These are phyloP conservation scores for Tetrahymena malaccensis DNA, from an alignment of 73 alveolate genomes.

Conservation along the genomic window DNA sequence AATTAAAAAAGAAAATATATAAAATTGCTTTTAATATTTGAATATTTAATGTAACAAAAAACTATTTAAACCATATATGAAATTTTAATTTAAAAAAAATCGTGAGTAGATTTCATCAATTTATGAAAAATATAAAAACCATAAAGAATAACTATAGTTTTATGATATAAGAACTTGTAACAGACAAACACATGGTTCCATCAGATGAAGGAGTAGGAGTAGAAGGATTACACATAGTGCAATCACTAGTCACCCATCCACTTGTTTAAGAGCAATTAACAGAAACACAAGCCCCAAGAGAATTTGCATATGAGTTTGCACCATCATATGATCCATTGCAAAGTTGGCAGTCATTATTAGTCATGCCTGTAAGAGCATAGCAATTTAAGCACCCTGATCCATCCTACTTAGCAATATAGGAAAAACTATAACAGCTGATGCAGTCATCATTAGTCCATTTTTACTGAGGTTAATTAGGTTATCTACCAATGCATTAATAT, in stretches of 20 bases:
- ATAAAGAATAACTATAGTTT: no score
- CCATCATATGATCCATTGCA: neutral
- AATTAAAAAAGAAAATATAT: no score
- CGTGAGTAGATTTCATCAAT: no score
- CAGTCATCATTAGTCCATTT: neutral
- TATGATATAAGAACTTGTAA: neutral
- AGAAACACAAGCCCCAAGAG: neutral
- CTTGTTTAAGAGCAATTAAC: neutral
- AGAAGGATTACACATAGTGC: neutral
- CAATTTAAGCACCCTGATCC: neutral
- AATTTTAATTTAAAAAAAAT: no score
- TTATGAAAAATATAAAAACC: no score
- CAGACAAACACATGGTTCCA: neutral
- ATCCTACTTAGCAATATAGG: neutral
- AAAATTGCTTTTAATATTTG: no score
- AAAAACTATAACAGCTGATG: neutral
- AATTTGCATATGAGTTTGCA: neutral
- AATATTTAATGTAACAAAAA: no score
- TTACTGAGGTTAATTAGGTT: neutral
- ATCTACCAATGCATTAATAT: neutral
- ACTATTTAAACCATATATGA: no score
- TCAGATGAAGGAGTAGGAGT: neutral
- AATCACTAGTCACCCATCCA: neutral
- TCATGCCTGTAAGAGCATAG: neutral
- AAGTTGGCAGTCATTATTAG: neutral